Evolutionary conservation across 2,329 filamentous ascomycete species (phyloP), one percentile per base, ranked within the genome.

Genomic region (Apiospora hydei): DNA sequence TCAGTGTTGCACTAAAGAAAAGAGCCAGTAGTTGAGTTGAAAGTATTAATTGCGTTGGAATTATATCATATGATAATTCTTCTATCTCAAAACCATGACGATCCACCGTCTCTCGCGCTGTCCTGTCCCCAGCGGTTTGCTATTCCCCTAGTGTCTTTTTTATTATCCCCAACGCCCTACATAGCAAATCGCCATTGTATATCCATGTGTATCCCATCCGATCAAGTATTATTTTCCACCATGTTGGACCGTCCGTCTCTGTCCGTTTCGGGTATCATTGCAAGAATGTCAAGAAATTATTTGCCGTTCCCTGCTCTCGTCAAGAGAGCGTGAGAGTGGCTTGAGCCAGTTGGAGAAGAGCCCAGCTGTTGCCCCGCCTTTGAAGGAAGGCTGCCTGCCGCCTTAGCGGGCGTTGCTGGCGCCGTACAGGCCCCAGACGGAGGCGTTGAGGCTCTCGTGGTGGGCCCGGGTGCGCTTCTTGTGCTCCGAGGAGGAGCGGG

Each of bases 381-480:
- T n/a, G n/a, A n/a, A n/a, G n/a, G n/a, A n/a, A n/a, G n/a, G n/a
- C n/a, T 21, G 24, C 30, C 38, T 18, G 18, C 18, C 11, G 13
- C 24, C 11, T 64, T 64, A 64, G 57, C 57, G 57, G 57, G 34
- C 57, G 34, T 64, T 41, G 57, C 57, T 64, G 34, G 57, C 57
- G 21, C 57, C 57, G 57, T 41, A 38, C 18, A 64, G 57, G 10
- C 57, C 57, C 57, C 57, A 64, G 34, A 41, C 57, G 57, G 57
- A 41, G 18, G 57, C 57, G 34, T 41, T 64, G 71, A 72, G 68
- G 69, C 71, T 70, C 14, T 67, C 21, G 69, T 72, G 68, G 66
- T 71, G 72, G 53, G 71, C 70, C 51, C 61, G 43, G 70, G 51
- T 67, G 67, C 57, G 66, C 66, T 68, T 71, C 67, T 71, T 71